These are phyloP conservation scores for Echites panduratus DNA, from an alignment of 257 asterid genomes.

Conservation along the genomic window DNA sequence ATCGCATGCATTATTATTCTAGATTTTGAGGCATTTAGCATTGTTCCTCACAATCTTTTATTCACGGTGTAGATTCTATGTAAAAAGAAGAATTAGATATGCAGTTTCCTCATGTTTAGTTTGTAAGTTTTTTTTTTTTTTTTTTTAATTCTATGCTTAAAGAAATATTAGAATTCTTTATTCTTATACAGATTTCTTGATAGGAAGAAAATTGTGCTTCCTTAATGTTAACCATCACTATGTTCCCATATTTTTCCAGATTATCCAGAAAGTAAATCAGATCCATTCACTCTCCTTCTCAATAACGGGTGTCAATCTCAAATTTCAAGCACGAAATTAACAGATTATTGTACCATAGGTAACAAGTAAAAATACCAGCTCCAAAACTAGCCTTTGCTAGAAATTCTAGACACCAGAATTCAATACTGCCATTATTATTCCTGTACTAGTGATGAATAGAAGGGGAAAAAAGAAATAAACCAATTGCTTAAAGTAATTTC, in stretches of 20 bases:
- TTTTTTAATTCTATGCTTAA: too few species aligned
- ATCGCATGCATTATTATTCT: too few species aligned
- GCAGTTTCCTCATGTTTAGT: too few species aligned
- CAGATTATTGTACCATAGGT: neutral
- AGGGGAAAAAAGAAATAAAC: neutral
- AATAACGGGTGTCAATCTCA: too few species aligned
- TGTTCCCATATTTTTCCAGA: neutral
- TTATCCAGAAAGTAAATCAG: neutral
- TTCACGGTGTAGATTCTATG: too few species aligned
- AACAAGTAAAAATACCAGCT: slow-evolving; percentile 5
- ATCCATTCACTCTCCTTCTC: neutral
- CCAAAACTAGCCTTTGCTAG: slow-evolving; percentile 1
- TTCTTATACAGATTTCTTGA: too few species aligned
- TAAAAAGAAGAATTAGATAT: too few species aligned
- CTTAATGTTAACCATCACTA: neutral
- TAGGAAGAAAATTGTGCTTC: too few species aligned
- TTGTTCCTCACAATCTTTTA: too few species aligned
- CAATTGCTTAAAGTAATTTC: neutral
- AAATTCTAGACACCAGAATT: slow-evolving; percentile 10
- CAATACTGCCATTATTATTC: slow-evolving; percentile 26
- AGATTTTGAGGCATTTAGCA: too few species aligned
- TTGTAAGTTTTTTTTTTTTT: neutral
- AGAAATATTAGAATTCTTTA: too few species aligned
- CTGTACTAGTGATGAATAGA: neutral
- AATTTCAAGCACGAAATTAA: neutral